phyloP scores from a whole-genome alignment of 495 filamentous ascomycete species.

The Pseudoneurospora amorphoporcata region DNA sequence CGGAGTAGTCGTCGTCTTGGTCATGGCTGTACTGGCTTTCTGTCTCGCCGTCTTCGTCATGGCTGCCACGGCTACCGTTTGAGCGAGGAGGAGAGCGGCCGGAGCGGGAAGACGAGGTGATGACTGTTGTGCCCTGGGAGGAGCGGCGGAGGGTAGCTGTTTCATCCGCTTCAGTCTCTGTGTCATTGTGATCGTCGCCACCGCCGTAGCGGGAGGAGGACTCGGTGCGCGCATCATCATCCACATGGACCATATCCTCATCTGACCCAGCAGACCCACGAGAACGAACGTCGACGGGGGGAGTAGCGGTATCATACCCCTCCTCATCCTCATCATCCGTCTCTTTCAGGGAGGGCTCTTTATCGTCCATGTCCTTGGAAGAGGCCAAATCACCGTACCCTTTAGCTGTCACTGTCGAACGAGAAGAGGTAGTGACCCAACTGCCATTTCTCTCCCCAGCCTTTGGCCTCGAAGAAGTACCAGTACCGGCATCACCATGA shows the following conservation, averaged over 20 bases:
- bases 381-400: conserved; percentile 34
- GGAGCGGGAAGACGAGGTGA: conserved; percentile 42
- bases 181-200: neutral
- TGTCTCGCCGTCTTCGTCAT: neutral
- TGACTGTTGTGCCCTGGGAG: conserved; percentile 33
- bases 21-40: neutral
- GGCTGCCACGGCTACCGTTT: neutral
- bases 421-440: conserved; percentile 21
- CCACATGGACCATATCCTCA: neutral
- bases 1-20: conserved; percentile 25
- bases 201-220: neutral
- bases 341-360: neutral
- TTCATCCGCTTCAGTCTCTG: conserved; percentile 7
- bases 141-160: conserved; percentile 18
- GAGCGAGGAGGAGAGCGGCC: neutral
- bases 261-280: neutral
- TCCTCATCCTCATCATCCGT: conserved; percentile 8
- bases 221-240: neutral
- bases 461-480: neutral
- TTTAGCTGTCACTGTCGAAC: conserved; percentile 25
- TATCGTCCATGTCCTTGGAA: conserved; percentile 27
- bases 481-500: neutral
- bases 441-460: neutral
- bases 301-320: neutral
- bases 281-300: neutral